Conservation (phyloP, 176 grass and related monocot genomes). For the Otatea glauca region DNA sequence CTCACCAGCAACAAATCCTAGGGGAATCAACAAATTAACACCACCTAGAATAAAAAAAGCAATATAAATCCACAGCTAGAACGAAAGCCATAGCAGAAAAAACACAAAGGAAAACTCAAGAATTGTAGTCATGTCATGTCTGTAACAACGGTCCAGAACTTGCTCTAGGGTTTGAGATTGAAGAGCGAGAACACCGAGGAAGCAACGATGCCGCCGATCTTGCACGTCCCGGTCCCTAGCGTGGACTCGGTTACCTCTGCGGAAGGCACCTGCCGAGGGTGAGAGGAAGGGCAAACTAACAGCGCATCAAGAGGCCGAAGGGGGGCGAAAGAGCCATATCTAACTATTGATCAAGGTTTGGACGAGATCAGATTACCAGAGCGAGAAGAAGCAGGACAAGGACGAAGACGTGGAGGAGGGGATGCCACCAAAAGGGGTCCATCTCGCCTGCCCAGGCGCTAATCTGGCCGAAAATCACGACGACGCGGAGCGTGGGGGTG, state of each 20-base stretch:
- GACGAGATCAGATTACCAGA: slow-evolving; percentile 37
- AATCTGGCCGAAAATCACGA: no score
- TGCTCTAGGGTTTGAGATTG: no score
- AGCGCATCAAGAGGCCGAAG: background rate
- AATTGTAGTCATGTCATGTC: no score
- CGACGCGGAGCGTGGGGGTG: no score
- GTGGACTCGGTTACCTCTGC: slow-evolving; percentile 51
- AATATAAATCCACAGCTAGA: no score
- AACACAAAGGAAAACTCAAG: no score
- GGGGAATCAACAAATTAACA: no score
- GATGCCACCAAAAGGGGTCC: background rate
- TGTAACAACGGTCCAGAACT: no score
- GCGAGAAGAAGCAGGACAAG: slow-evolving; percentile 34
- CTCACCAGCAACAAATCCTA: no score
- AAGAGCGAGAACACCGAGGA: no score
- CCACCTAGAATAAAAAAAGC: no score
- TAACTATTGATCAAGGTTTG: background rate
- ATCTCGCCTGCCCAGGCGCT: slow-evolving; percentile 29
- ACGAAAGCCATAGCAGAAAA: no score
- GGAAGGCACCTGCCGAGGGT: slow-evolving; percentile 13
- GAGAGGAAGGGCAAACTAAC: background rate
- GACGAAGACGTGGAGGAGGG: background rate
- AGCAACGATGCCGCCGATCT: slow-evolving; percentile 58
- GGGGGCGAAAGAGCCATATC: slow-evolving; percentile 37
- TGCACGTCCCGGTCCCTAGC: slow-evolving; percentile 60